Base-by-base conservation (phyloP, 352 stramenopile species). In the Globisporangium echinulatum region DNA sequence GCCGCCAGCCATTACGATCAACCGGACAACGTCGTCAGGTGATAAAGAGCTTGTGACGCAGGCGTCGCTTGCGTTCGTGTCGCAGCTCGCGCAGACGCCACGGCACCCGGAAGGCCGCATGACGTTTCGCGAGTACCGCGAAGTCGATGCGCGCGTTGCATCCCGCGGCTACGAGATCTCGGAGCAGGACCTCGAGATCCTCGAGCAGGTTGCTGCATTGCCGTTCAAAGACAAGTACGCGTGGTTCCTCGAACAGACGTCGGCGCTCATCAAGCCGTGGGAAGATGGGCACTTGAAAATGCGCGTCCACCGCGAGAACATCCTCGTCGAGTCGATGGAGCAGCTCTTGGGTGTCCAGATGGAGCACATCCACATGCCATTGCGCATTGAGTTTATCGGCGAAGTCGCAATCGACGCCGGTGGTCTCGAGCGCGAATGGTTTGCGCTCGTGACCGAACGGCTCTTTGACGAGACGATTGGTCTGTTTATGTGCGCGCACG, bases 371-470 rank as follows among this genome's bases (percentile, higher is more conserved):
- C 82, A 91, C 63, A 91, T 92, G 77, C 86, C 82, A 52, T 70
- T 96, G 39, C 82, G 83, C 37, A 90, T 96, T 49, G 83, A 96
- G 56, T 96, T 96, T 51, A 88, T 94, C 39, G 86, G 80, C 36
- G 88, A 97, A 74, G 74, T 92, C 0, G 88, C 82, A 5, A 90
- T 97, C 57, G 89, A 97, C 66, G 89, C 88, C 37, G 89, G 89
- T n/a, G 89, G 89, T 2, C 63, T 96, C 14, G 85, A 95, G 62
- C 78, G 88, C 3, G 90, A 97, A 73, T 97, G 88, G 88, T 89
- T 94, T 52, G 77, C 77, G 14, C 76, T 97, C 19, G 81, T 96
- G 36, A 89, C 74, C 1, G 82, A 94, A 51, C 76, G 79, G 33
- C 69, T 97, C 1, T 97, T 97, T 64, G 84, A 95, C 44, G 85